Conservation (phyloP, 306 rosid genomes). For the Neltuma alba region DNA sequence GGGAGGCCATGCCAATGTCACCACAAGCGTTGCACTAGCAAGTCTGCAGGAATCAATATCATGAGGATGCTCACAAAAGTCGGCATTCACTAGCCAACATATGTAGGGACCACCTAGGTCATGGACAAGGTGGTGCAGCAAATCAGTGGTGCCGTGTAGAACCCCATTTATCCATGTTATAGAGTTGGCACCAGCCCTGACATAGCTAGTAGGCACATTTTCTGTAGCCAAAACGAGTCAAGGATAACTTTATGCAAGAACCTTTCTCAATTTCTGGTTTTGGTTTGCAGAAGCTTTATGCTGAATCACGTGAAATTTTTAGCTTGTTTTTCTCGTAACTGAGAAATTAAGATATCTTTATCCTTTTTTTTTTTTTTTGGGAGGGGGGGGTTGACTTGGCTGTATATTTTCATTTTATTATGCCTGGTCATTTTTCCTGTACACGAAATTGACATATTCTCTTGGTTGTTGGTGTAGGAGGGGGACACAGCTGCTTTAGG, state of each 20-base stretch:
- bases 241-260: conserved; percentile 14
- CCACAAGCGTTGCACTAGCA: not conserved
- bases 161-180: not conserved
- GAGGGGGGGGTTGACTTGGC: not conserved
- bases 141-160: not conserved
- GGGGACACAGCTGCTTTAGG: conserved; percentile 97
- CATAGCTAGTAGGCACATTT: not conserved
- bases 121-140: not conserved
- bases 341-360: conserved; percentile 10
- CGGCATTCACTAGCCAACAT: not conserved
- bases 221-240: not conserved
- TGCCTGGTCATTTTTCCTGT: not conserved
- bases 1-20: not conserved
- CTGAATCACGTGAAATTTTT: not conserved
- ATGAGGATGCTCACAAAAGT: not conserved
- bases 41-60: not conserved
- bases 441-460: conserved; percentile 24
- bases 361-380: too few relatives aligned
- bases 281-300: conserved; percentile 4
- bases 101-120: not conserved
- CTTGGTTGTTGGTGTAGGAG: conserved; percentile 60
- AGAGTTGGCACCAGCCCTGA: not conserved
- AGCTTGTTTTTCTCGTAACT: too few relatives aligned
- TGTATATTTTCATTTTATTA: not conserved
- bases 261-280: conserved; percentile 24